These are phyloP conservation scores for Monosporascus sp. DNA, from an alignment of 2,329 filamentous ascomycete species.

Conservation along the genomic window DNA sequence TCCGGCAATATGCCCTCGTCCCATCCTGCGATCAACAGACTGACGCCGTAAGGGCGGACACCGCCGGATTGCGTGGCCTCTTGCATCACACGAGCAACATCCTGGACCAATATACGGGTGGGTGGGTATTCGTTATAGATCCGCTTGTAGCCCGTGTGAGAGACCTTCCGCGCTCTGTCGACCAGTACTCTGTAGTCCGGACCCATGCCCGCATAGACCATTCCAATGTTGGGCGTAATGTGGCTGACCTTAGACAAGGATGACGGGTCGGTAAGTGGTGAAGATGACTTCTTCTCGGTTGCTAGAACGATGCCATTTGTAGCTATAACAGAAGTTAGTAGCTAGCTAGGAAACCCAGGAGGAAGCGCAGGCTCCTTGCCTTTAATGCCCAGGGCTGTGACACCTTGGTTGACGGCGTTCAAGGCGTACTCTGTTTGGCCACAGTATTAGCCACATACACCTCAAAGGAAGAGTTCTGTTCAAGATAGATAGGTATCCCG, in stretches of 20 bases:
- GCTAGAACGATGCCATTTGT: slow-evolving; percentile 98
- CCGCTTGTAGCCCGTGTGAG: slow-evolving; percentile 97
- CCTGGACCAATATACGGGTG: slow-evolving; percentile 97
- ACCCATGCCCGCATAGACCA: slow-evolving; percentile 99
- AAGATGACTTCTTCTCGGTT: slow-evolving; percentile 99
- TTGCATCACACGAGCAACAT: slow-evolving; percentile 96
- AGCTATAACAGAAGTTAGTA: slow-evolving; percentile 46
- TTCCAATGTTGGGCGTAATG: slow-evolving; percentile 98
- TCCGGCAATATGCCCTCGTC: slow-evolving; percentile 94
- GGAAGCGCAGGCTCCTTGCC: slow-evolving; percentile 45
- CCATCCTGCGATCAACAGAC: slow-evolving; percentile 92
- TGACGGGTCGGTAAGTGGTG: slow-evolving; percentile 88
- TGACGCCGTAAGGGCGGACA: slow-evolving; percentile 95
- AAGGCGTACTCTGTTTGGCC: slow-evolving; percentile 80
- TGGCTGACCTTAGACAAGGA: slow-evolving; percentile 96
- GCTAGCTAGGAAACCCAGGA: not conserved
- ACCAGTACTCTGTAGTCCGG: slow-evolving; percentile 97
- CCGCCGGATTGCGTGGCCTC: slow-evolving; percentile 97
- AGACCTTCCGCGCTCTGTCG: slow-evolving; percentile 96
- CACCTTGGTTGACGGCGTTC: slow-evolving; percentile 98
- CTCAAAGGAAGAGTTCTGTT: too few species aligned
- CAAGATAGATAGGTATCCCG: too few species aligned
- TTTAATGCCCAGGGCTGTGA: slow-evolving; percentile 98
- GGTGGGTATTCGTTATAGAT: slow-evolving; percentile 99
- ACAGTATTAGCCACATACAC: slow-evolving; percentile 5